These are phyloP conservation scores for Candida golubevii DNA, from an alignment of 805 yeast species.

Conservation along the genomic window DNA sequence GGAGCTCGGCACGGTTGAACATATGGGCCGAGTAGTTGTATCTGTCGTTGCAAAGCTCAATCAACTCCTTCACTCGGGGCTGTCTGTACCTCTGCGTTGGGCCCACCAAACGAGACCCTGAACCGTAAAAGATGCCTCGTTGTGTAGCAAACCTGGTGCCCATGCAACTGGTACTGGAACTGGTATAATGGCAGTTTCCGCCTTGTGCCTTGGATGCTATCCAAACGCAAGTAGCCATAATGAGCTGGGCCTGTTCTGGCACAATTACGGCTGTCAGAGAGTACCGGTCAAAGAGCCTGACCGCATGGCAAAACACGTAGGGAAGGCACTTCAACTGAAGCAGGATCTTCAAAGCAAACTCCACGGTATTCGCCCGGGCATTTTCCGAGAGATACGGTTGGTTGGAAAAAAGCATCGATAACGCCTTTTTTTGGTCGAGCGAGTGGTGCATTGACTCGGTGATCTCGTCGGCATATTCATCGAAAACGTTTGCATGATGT, in stretches of 20 bases:
- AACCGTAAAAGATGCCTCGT: conserved; percentile 38
- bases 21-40: conserved; percentile 45
- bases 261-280: conserved; percentile 83
- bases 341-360: conserved; percentile 72
- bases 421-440: conserved; percentile 41
- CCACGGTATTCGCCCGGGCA: conserved; percentile 71
- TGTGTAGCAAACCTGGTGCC: conserved; percentile 36
- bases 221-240: conserved; percentile 91
- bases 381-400: conserved; percentile 83
- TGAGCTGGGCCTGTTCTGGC: conserved; percentile 82
- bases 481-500: conserved; percentile 41
- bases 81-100: conserved; percentile 73
- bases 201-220: conserved; percentile 82
- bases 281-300: conserved; percentile 82
- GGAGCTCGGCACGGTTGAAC: conserved; percentile 24
- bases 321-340: conserved; percentile 61
- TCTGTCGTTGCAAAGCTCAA: conserved; percentile 63
- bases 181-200: conserved; percentile 53
- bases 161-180: not conserved
- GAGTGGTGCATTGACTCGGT: conserved; percentile 34
- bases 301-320: conserved; percentile 62
- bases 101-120: conserved; percentile 59
- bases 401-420: conserved; percentile 57
- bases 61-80: conserved; percentile 59
- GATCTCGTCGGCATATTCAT: conserved; percentile 53